Percentiles rank a stretch among this genome's conserved stretches.
Conservation (phyloP, 805 yeast species). For the Candida saitoana region DNA sequence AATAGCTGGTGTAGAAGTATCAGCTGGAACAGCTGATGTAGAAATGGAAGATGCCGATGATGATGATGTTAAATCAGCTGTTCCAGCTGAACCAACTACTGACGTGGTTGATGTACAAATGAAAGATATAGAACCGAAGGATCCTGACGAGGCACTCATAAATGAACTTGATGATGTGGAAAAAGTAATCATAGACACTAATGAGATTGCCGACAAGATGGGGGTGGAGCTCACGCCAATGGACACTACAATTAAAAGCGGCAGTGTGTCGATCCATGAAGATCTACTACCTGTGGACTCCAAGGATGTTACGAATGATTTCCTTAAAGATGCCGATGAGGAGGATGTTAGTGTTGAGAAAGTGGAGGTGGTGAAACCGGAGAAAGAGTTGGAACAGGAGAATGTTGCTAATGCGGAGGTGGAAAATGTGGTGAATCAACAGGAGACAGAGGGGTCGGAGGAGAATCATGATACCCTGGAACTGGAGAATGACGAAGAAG, state of each 20-base stretch:
- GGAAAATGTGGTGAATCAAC: conserved; percentile 3
- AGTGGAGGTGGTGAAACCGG: conserved; percentile 1
- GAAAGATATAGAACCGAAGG: neutral
- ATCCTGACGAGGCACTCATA: neutral
- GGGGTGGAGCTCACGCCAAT: neutral
- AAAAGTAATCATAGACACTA: neutral
- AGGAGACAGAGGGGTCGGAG: conserved; percentile 4
- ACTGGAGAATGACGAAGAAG: conserved; percentile 7
- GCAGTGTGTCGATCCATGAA: neutral
- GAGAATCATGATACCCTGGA: conserved; percentile 5
- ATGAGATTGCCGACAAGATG: neutral
- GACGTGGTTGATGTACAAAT: neutral
- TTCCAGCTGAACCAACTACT: neutral
- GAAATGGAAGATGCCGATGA: conserved; percentile 1
- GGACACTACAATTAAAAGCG: neutral
- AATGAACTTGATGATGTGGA: neutral
- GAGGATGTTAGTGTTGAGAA: conserved; percentile 7
- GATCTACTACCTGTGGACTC: neutral
- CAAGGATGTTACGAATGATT: neutral
- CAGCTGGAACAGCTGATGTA: conserved; percentile 1
- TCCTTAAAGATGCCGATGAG: conserved; percentile 3
- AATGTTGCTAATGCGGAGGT: conserved; percentile 5
- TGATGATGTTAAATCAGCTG: neutral
- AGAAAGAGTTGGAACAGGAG: neutral
- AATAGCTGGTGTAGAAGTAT: neutral